phyloP scores from a whole-genome alignment of 257 asterid species.

The Solanum appendiculatum region DNA sequence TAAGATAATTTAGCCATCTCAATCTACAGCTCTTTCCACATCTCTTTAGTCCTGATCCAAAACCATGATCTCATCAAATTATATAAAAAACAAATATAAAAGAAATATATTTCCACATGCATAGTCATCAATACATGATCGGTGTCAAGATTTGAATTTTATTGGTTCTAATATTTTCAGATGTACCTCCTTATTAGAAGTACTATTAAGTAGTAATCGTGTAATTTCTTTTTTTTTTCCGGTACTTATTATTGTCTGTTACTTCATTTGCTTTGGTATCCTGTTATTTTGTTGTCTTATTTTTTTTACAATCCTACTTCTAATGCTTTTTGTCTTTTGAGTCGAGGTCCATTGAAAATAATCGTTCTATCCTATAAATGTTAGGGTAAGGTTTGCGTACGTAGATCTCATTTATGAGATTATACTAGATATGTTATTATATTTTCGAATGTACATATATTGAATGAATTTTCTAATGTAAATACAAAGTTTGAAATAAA shows the following conservation, averaged over 20 bases:
- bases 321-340: not conserved
- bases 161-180: not conserved
- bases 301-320: not conserved
- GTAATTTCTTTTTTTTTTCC: not conserved
- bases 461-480: not conserved
- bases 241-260: not conserved
- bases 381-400: not conserved
- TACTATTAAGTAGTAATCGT: not conserved
- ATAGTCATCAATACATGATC: not conserved
- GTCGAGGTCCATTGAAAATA: not conserved
- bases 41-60: slow-evolving; percentile 6
- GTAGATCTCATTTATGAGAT: not conserved
- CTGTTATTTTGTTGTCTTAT: not conserved
- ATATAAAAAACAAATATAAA: not conserved
- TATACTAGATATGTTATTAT: not conserved
- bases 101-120: not conserved
- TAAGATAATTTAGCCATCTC: slow-evolving; percentile 18
- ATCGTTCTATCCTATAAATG: not conserved
- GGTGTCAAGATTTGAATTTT: not conserved
- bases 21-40: slow-evolving; percentile 19
- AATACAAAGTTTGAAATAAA: not conserved
- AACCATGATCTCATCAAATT: not conserved
- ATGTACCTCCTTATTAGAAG: not conserved
- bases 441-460: not conserved
- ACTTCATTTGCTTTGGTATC: not conserved